phyloP scores from a whole-genome alignment of 345 rosid genomes.

The Cardamine resedifolia region DNA sequence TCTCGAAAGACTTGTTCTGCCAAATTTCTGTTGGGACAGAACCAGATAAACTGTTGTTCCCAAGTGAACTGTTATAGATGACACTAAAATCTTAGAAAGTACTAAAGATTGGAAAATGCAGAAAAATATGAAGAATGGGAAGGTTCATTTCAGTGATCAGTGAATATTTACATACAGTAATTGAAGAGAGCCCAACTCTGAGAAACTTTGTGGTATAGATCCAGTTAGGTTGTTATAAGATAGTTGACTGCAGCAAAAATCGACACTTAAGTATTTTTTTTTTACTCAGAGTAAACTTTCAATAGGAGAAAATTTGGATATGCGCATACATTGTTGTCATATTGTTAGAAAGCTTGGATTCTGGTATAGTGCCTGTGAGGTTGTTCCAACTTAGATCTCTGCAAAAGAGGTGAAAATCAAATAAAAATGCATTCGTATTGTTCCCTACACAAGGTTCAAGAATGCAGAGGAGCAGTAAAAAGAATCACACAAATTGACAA shows the following conservation, averaged over 20 bases:
- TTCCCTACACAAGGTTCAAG: neutral
- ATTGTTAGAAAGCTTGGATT: slow-evolving; percentile 55
- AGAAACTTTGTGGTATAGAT: slow-evolving; percentile 62
- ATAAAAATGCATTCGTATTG: neutral
- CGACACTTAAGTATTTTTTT: neutral
- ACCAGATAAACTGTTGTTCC: slow-evolving; percentile 70
- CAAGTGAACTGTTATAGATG: slow-evolving; percentile 59
- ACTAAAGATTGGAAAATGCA: neutral
- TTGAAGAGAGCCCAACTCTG: slow-evolving; percentile 61
- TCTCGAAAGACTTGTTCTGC: slow-evolving; percentile 51
- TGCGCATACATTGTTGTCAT: slow-evolving; percentile 65
- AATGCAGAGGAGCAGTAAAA: slow-evolving; percentile 9
- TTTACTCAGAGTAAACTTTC: neutral
- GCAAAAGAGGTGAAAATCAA: neutral
- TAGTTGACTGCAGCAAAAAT: slow-evolving; percentile 56
- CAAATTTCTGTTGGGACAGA: slow-evolving; percentile 56
- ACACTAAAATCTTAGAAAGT: neutral
- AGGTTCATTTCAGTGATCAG: neutral
- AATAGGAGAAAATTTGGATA: neutral
- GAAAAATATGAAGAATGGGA: neutral
- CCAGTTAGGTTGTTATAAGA: slow-evolving; percentile 69
- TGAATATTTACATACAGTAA: slow-evolving; percentile 53
- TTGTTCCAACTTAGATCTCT: slow-evolving; percentile 79
- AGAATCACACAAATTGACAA: neutral
- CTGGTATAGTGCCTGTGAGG: slow-evolving; percentile 64